Percentiles rank a stretch among this genome's conserved stretches.
phyloP scores from a whole-genome alignment of 2,329 filamentous ascomycete genomes.

The Ophiocordyceps polyrhachis-furcata region DNA sequence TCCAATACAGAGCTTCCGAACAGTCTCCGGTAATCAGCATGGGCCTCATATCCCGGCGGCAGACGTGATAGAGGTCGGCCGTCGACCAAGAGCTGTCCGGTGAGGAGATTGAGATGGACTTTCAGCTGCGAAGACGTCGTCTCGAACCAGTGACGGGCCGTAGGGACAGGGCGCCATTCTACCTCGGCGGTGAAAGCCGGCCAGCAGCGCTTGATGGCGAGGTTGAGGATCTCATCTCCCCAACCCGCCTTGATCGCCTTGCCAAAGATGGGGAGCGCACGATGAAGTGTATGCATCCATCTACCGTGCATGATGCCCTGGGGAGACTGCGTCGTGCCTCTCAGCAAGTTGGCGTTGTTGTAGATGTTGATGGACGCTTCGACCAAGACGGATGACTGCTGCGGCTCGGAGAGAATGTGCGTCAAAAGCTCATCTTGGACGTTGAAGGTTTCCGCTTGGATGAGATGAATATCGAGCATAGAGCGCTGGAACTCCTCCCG shows the following conservation, averaged over 20 bases:
- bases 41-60: slow-evolving; percentile 20
- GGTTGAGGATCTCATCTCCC: slow-evolving; percentile 2
- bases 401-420: neutral
- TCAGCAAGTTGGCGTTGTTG: neutral
- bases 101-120: slow-evolving; percentile 29
- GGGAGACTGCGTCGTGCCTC: no score
- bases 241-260: rapidly evolving
- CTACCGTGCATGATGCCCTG: slow-evolving; percentile 3
- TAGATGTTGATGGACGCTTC: neutral
- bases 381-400: neutral
- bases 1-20: slow-evolving; percentile 24
- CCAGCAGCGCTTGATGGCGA: slow-evolving; percentile 6
- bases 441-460: neutral
- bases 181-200: slow-evolving; percentile 1
- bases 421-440: neutral
- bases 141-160: neutral
- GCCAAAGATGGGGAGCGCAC: neutral
- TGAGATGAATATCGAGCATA: neutral
- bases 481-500: neutral
- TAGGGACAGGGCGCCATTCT: slow-evolving; percentile 1
- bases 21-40: slow-evolving; percentile 20
- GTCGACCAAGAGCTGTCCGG: slow-evolving; percentile 30
- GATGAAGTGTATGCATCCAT: slow-evolving; percentile 3
- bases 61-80: slow-evolving; percentile 27
- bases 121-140: slow-evolving; percentile 2